A percentile compares a stretch with the other conserved stretches of the same genome.
phyloP scores from a whole-genome alignment of 768 basidiomycete species.

The Termitomyces heimii region DNA sequence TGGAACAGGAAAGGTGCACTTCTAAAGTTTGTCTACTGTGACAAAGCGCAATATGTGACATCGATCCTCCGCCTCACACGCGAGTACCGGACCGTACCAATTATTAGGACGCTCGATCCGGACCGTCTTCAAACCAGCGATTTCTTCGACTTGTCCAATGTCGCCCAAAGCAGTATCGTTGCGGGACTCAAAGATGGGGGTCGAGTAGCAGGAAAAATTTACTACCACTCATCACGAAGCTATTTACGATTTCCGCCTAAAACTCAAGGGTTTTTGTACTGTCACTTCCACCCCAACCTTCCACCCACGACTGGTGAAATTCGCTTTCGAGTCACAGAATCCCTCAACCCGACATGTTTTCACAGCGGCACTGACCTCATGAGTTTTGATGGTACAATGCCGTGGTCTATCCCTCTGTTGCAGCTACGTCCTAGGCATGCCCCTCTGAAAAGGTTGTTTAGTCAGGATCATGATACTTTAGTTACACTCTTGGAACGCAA shows the following conservation, averaged over 20 bases:
- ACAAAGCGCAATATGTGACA: not conserved
- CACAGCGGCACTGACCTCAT: not conserved
- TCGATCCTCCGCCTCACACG: not conserved
- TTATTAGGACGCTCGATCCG: not conserved
- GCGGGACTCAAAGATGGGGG: not conserved
- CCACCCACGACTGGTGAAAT: not conserved
- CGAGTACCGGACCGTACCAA: too few relatives aligned
- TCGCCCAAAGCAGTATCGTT: accelerated
- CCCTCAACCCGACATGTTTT: not conserved
- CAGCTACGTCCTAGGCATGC: not conserved
- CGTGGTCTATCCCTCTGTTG: not conserved
- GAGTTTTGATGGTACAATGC: not conserved
- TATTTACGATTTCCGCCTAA: not conserved
- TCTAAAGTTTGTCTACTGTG: not conserved
- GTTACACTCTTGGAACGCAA: not conserved
- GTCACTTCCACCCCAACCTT: not conserved
- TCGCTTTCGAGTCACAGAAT: not conserved
- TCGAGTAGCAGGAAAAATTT: not conserved
- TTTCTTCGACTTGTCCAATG: not conserved
- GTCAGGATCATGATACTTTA: not conserved
- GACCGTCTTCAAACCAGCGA: not conserved
- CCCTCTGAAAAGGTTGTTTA: not conserved
- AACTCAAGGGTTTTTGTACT: not conserved
- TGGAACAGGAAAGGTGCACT: not conserved
- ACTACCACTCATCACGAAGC: not conserved